phyloP scores from a whole-genome alignment of 2,329 filamentous ascomycete genomes.

The Trichoderma arundinaceum region DNA sequence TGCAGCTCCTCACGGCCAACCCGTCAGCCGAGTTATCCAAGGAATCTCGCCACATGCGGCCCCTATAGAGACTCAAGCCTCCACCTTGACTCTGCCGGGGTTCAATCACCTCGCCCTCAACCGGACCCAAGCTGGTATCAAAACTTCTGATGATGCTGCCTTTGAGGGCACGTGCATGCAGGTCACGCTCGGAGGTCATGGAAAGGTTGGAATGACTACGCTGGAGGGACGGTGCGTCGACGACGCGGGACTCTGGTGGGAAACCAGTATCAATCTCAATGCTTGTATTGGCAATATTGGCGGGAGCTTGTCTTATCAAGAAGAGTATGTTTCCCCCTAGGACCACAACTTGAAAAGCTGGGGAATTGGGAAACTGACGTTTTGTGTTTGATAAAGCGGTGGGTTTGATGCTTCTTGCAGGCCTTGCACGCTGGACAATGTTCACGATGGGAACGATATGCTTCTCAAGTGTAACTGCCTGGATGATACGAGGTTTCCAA shows the following conservation, averaged over 20 bases:
- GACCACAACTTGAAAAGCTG: no score
- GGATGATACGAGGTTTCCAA: conserved; percentile 17
- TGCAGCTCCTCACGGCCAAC: conserved; percentile 1
- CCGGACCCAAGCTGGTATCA: not conserved
- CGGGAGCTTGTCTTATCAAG: conserved; percentile 34
- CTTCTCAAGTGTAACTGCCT: conserved; percentile 37
- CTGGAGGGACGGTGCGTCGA: conserved; percentile 37
- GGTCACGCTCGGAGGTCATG: conserved; percentile 36
- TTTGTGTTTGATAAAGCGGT: conserved; percentile 18
- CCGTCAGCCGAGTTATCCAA: not conserved
- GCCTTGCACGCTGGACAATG: conserved; percentile 34
- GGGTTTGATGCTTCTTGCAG: conserved; percentile 37
- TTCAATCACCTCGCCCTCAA: conserved; percentile 29
- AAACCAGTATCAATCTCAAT: conserved; percentile 40
- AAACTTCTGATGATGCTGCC: conserved; percentile 5
- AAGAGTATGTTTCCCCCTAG: conserved; percentile 32
- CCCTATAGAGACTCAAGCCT: not conserved
- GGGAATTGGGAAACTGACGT: no score
- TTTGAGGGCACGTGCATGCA: conserved; percentile 34
- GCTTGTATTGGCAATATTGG: conserved; percentile 35
- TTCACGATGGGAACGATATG: conserved; percentile 3
- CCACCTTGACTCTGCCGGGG: conserved; percentile 5
- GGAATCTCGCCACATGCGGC: not conserved
- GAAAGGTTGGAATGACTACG: conserved; percentile 34
- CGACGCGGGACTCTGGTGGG: conserved; percentile 34